phyloP scores from a whole-genome alignment of 352 stramenopile genomes.

The Globisporangium polare region DNA sequence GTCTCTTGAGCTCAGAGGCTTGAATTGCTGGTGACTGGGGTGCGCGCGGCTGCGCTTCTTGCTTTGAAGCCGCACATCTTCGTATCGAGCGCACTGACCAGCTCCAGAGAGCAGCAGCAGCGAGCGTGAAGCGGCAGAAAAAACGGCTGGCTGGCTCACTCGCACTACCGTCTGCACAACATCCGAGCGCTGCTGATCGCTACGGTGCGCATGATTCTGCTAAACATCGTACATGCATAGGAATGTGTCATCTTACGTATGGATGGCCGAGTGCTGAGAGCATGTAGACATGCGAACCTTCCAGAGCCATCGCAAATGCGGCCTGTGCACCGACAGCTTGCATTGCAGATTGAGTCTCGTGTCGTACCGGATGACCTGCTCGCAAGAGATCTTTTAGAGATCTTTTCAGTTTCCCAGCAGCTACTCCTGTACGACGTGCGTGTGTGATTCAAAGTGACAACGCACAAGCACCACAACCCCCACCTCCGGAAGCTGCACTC shows the following conservation, averaged over 20 bases:
- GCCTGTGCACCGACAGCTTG: not conserved
- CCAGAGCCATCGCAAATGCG: constrained; percentile 1
- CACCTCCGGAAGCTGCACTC: too few species aligned
- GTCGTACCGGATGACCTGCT: not conserved
- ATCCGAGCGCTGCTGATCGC: not conserved
- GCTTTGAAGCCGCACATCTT: constrained; percentile 16
- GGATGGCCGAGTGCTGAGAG: too few species aligned
- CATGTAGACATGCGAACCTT: not conserved
- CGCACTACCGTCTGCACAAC: not conserved
- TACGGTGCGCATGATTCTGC: not conserved
- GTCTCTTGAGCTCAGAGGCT: constrained; percentile 13
- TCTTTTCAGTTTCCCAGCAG: too few species aligned
- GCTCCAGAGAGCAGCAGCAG: not conserved
- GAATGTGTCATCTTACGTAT: too few species aligned
- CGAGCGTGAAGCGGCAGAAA: not conserved
- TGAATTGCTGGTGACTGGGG: constrained; percentile 15
- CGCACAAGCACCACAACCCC: too few species aligned
- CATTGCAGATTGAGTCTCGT: not conserved
- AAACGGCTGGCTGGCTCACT: not conserved
- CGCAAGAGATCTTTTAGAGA: not conserved
- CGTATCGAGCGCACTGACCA: constrained; percentile 14
- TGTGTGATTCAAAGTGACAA: too few species aligned
- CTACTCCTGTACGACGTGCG: too few species aligned
- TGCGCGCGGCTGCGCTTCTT: constrained; percentile 20
- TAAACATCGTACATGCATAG: not conserved